These are phyloP conservation scores for Hyaloscypha variabilis DNA, from an alignment of 495 filamentous ascomycete genomes.

Conservation along the genomic window DNA sequence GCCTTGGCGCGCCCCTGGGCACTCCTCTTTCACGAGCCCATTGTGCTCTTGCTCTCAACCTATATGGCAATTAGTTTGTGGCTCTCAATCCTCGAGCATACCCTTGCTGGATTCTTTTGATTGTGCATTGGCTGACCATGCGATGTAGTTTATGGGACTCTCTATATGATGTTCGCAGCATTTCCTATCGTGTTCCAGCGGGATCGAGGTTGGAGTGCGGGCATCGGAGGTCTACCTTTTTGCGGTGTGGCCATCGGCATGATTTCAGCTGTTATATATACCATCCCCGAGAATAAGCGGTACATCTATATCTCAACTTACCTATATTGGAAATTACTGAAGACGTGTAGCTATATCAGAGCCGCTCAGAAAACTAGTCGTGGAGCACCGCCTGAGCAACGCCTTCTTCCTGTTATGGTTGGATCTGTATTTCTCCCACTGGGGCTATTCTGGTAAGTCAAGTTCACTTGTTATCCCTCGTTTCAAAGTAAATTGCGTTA, in stretches of 20 bases:
- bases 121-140: no score
- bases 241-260: constrained; percentile 81
- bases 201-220: constrained; percentile 70
- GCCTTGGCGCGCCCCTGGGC: constrained; percentile 43
- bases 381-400: no score
- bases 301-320: constrained; percentile 39
- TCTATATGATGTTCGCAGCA: constrained; percentile 90
- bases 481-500: no score
- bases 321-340: no score
- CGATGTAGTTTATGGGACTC: constrained; percentile 66
- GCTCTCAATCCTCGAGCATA: no score
- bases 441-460: no score
- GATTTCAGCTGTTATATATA: constrained; percentile 62
- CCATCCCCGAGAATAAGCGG: constrained; percentile 66
- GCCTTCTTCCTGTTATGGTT: no score
- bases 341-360: no score
- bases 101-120: no score
- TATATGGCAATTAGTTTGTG: constrained; percentile 46
- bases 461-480: no score
- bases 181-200: constrained; percentile 80
- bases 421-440: no score
- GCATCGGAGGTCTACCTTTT: constrained; percentile 78
- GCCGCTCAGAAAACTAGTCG: no score
- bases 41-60: constrained; percentile 76
- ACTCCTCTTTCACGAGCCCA: constrained; percentile 79